Conservation (phyloP, 495 filamentous ascomycete genomes). For the Xylaria curta region DNA sequence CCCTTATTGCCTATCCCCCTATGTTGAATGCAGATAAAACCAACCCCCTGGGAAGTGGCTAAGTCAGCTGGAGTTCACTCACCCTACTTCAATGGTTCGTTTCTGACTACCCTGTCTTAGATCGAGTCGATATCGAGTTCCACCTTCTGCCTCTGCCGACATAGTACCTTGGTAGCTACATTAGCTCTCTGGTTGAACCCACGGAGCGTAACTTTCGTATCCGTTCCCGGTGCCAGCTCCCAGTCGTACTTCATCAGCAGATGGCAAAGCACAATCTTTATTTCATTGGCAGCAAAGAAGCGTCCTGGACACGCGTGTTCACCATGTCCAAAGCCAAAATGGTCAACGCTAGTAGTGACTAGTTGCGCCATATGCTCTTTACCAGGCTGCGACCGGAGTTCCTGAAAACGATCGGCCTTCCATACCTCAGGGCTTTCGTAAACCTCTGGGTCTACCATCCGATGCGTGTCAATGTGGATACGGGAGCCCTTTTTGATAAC, state of each 20-base stretch:
- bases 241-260: constrained; percentile 52
- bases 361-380: constrained; percentile 53
- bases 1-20: no score
- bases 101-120: neutral
- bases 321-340: constrained; percentile 49
- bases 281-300: constrained; percentile 50
- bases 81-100: neutral
- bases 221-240: constrained; percentile 32
- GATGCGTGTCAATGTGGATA: constrained; percentile 43
- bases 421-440: constrained; percentile 53
- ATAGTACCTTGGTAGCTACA: constrained; percentile 11
- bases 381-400: constrained; percentile 45
- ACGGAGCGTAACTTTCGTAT: neutral
- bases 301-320: constrained; percentile 50
- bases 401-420: constrained; percentile 56
- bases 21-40: no score
- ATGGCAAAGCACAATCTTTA: constrained; percentile 50
- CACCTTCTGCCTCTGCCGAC: constrained; percentile 4
- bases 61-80: no score
- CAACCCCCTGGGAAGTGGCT: no score
- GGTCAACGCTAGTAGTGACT: constrained; percentile 49
- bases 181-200: constrained; percentile 21
- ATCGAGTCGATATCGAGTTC: constrained; percentile 26
- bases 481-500: constrained; percentile 56
- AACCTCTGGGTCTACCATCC: constrained; percentile 47